A percentile compares a stretch with the other conserved stretches of the same genome.
Conservation (phyloP, 441 rosid species). For the Biscutella auriculata region DNA sequence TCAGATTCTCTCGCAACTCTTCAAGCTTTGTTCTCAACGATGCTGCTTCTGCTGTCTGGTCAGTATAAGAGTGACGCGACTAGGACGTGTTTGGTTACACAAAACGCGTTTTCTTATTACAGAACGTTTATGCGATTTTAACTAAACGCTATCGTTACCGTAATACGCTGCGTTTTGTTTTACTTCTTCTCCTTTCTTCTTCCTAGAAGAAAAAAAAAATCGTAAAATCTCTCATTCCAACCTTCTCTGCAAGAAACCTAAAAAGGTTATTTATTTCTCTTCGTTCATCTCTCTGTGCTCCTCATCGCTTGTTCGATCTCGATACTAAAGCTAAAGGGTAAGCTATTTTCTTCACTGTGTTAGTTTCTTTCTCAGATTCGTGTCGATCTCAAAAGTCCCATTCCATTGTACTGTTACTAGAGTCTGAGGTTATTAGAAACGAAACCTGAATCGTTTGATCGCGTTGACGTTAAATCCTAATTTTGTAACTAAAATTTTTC, state of each 20-base stretch:
- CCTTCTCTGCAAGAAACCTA: slow-evolving; percentile 21
- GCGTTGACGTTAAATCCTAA: background rate
- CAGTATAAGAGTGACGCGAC: background rate
- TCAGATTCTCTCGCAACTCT: slow-evolving; percentile 3
- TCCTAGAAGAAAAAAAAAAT: background rate
- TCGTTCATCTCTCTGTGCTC: background rate
- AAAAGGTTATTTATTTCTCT: background rate
- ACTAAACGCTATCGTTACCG: background rate
- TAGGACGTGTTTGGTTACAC: background rate
- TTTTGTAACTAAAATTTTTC: background rate
- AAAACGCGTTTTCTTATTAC: background rate
- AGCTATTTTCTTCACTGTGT: background rate
- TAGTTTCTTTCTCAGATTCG: background rate
- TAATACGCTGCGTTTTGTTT: background rate
- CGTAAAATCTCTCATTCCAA: slow-evolving; percentile 3
- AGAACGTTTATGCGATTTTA: background rate
- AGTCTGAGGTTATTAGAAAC: background rate
- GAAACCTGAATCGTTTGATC: background rate
- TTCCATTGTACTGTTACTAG: background rate
- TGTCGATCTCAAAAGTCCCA: background rate
- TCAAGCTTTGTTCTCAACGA: slow-evolving; percentile 2
- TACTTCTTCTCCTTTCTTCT: background rate
- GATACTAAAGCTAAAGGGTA: background rate
- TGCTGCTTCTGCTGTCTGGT: background rate
- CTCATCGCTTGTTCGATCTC: slow-evolving; percentile 15